Percentiles rank a stretch among this genome's conserved stretches.
Evolutionary conservation across 2,329 filamentous ascomycete genomes (phyloP).

Genomic region (Pezicula radicicola): DNA sequence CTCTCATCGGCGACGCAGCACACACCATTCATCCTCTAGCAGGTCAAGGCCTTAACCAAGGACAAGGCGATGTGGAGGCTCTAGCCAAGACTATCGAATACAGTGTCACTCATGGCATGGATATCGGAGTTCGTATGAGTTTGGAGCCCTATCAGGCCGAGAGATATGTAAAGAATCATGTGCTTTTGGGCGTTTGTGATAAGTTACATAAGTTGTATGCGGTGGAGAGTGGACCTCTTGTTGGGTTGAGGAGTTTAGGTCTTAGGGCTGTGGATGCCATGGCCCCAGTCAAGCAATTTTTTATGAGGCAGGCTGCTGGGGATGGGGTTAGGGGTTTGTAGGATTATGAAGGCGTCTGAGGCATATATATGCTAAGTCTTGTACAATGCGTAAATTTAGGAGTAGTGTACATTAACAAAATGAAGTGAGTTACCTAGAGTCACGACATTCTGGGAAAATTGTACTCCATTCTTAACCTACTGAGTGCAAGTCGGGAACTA

Average conservation of each 20-base stretch:
- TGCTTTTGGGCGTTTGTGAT: conserved; percentile 77
- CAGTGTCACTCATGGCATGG: conserved; percentile 79
- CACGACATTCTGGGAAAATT: too few species aligned
- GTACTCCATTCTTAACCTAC: too few species aligned
- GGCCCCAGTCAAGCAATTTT: conserved; percentile 73
- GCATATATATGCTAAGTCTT: background rate
- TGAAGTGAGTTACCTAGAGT: too few species aligned
- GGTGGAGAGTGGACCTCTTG: conserved; percentile 74
- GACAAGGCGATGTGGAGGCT: conserved; percentile 82
- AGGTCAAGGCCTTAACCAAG: conserved; percentile 91
- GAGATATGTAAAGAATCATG: conserved; percentile 78
- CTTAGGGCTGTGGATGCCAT: conserved; percentile 73
- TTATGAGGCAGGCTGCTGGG: conserved; percentile 74
- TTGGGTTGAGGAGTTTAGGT: conserved; percentile 75
- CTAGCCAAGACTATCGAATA: conserved; percentile 72
- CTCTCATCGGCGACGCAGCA: conserved; percentile 89
- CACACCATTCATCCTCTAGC: conserved; percentile 94
- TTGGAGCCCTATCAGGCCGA: conserved; percentile 80
- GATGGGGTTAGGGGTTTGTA: conserved; percentile 45
- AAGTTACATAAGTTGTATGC: conserved; percentile 92
- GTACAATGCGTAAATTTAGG: background rate
- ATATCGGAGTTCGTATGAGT: conserved; percentile 75
- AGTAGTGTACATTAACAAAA: too few species aligned
- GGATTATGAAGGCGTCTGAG: background rate
- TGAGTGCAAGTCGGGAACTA: too few species aligned